Conservation (phyloP, 805 yeast species). For the Candida golubevii region DNA sequence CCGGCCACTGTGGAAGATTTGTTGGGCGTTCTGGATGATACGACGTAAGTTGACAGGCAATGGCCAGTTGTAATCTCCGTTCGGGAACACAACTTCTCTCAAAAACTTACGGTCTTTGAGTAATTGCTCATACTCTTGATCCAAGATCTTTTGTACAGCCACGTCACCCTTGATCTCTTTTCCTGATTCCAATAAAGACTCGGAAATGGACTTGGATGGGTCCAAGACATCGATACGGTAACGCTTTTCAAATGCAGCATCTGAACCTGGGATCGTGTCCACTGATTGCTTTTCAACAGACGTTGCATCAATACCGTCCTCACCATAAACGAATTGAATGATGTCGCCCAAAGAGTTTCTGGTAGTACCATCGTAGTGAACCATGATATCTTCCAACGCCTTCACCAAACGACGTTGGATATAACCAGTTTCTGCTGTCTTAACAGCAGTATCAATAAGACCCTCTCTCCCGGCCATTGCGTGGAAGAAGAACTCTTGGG, state of each 20-base stretch:
- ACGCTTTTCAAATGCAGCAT: constrained; percentile 72
- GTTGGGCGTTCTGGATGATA: constrained; percentile 94
- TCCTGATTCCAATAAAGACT: constrained; percentile 80
- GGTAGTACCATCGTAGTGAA: constrained; percentile 96
- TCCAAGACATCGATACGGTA: constrained; percentile 86
- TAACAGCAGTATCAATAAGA: constrained; percentile 97
- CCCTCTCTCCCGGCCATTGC: constrained; percentile 99
- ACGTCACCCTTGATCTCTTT: constrained; percentile 88
- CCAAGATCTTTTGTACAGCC: constrained; percentile 73
- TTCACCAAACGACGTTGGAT: constrained; percentile 97
- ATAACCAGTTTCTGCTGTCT: constrained; percentile 98
- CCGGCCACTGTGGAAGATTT: constrained; percentile 90
- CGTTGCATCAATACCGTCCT: constrained; percentile 98
- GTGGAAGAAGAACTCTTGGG: constrained; percentile 96
- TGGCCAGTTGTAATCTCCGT: constrained; percentile 97
- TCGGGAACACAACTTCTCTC: constrained; percentile 76
- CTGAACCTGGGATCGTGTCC: constrained; percentile 93
- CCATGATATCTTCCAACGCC: constrained; percentile 96
- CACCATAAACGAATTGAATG: constrained; percentile 96
- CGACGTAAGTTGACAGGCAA: constrained; percentile 96
- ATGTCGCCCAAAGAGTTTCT: constrained; percentile 96
- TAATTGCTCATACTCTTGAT: constrained; percentile 79
- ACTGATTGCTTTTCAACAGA: constrained; percentile 95
- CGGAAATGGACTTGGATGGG: constrained; percentile 54
- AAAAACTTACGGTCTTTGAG: constrained; percentile 71